Evolutionary conservation across 768 basidiomycete species (phyloP), one percentile per base, ranked within the genome.

Genomic region (Boletus vinaceobasis): DNA sequence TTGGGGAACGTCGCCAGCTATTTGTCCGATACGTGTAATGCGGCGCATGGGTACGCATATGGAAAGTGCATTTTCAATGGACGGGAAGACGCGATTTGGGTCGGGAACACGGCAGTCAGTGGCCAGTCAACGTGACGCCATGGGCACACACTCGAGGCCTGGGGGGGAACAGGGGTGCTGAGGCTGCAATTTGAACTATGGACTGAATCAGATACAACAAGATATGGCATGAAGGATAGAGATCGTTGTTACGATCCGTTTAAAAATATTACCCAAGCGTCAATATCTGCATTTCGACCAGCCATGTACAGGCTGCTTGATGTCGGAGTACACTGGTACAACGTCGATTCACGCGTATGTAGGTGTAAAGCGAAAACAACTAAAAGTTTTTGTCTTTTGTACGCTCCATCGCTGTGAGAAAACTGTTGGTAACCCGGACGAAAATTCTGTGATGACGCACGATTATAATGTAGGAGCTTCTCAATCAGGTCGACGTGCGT

Each of bases 401-500:
- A 37, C 70, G 70, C 43, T 71, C 70, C 70, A 73, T 71, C 3
- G 70, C 70, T 73, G 56, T 7, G 19, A 43, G 31, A 21, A 31
- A 38, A 43, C 1, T 33, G 26, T 58, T 9, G 29, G 50, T 33
- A 4, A 44, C 15, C 1, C 1, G 10, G 33, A 47, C 7, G 23
- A 46, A 19, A 40, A 50, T 40, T 54, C 17, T 77, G 88, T 62
- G 48, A 40, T 19, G 43, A 65, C 71, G 53, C 49, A 97, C 94
- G 93, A 72, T 95, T 96, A 71, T 96, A 98, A 65, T 96, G 93
- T 23, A 98, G 77, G 17, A 98, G 80, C 73, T 98, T 98, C 74
- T 98, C 96, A 62, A 98, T 98, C 59, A 98, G 79, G 73, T 98
- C 96, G 52, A 98, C 96, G 70, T 98, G 96, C 0, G 96, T 98